Percentiles rank a stretch among this genome's conserved stretches.
Conservation (phyloP, 2,329 filamentous ascomycete genomes). For the Metarhizium sp. region DNA sequence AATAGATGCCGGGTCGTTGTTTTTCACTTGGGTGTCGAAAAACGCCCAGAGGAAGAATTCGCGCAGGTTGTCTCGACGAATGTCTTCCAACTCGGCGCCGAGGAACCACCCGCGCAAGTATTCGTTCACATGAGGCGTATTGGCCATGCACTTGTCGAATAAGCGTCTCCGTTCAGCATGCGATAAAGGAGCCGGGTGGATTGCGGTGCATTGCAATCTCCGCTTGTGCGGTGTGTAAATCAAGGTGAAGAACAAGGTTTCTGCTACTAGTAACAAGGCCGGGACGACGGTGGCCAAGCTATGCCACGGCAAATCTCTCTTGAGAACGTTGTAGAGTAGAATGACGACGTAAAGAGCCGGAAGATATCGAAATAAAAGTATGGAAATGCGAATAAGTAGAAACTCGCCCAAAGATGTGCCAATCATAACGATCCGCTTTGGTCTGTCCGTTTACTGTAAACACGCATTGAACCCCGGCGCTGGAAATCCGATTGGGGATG, state of each 20-base stretch:
- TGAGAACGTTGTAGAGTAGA: constrained; percentile 16
- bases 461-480: not conserved
- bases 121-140: constrained; percentile 41
- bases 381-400: constrained; percentile 34
- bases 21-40: constrained; percentile 36
- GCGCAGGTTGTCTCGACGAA: constrained; percentile 57
- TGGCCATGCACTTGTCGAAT: constrained; percentile 46
- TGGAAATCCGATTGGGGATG: no score
- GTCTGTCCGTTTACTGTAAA: no score
- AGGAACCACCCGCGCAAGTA: constrained; percentile 60
- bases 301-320: not conserved
- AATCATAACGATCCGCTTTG: constrained; percentile 19
- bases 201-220: constrained; percentile 27
- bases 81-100: constrained; percentile 45
- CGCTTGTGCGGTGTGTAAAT: constrained; percentile 33
- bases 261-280: constrained; percentile 24
- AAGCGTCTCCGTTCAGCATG: constrained; percentile 40
- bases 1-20: constrained; percentile 11
- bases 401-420: constrained; percentile 28
- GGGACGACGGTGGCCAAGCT: constrained; percentile 11
- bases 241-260: constrained; percentile 31
- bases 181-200: constrained; percentile 31
- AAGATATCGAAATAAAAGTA: constrained; percentile 34
- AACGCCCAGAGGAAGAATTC: constrained; percentile 63
- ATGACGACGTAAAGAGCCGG: constrained; percentile 27